Evolutionary conservation across 1,139 yeast species (phyloP).

Genomic region (Yamadazyma dendronema): DNA sequence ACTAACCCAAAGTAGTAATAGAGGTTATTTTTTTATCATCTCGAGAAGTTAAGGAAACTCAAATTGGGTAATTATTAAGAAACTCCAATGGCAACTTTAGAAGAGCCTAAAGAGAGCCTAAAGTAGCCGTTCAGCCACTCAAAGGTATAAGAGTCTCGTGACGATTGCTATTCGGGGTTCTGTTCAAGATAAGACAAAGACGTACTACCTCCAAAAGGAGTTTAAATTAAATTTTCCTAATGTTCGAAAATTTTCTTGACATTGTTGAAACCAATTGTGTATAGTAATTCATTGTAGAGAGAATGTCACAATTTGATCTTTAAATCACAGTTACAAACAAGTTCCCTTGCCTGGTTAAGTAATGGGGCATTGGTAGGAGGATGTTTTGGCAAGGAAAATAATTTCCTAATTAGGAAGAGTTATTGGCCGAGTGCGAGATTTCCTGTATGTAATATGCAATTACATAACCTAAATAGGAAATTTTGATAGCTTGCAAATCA

Average conservation of each 20-base stretch:
- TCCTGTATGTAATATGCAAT: conserved; percentile 6
- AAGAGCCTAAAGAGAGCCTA: too few relatives aligned
- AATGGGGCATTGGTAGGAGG: background rate
- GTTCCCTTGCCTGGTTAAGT: background rate
- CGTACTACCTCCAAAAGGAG: too few relatives aligned
- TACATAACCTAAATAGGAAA: conserved; percentile 16
- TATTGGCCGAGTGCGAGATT: conserved; percentile 2
- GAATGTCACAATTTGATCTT: background rate
- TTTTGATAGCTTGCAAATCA: conserved; percentile 9
- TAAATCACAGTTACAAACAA: background rate
- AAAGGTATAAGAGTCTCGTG: too few relatives aligned
- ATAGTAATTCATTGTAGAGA: background rate
- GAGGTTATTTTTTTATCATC: background rate
- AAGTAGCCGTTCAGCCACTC: too few relatives aligned
- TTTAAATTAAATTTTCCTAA: too few relatives aligned
- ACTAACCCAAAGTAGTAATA: background rate
- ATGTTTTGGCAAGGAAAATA: conserved; percentile 1
- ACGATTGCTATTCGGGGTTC: too few relatives aligned
- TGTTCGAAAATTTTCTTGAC: too few relatives aligned
- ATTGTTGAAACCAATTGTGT: too few relatives aligned
- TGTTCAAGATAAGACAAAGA: too few relatives aligned
- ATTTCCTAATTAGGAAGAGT: conserved; percentile 13
- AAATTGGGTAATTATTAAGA: too few relatives aligned
- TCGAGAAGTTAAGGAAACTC: background rate
- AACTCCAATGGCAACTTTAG: too few relatives aligned